A percentile compares a stretch with the other conserved stretches of the same genome.
These are phyloP conservation scores for Pulicaria dysenterica DNA, from an alignment of 129 eudicot genomes.

Conservation along the genomic window DNA sequence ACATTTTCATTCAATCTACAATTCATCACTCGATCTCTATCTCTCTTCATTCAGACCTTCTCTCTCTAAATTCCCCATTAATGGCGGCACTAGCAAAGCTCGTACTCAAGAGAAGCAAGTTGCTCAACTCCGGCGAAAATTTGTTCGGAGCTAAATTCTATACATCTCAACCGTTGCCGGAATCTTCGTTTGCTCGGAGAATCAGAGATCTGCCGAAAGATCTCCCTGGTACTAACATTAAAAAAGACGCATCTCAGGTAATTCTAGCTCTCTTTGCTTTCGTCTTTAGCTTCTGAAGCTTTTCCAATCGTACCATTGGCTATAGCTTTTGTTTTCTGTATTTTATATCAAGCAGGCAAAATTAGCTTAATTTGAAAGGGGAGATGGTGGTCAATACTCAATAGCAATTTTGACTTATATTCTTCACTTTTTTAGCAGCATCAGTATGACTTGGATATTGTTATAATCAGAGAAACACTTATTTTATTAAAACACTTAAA, in stretches of 20 bases:
- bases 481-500: no score
- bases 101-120: conserved; percentile 43
- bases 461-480: no score
- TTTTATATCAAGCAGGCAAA: no score
- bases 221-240: conserved; percentile 78
- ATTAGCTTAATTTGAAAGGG: no score
- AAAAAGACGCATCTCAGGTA: conserved; percentile 79
- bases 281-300: neutral
- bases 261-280: conserved; percentile 1
- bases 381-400: no score
- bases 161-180: conserved; percentile 52
- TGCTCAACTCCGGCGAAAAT: conserved; percentile 8
- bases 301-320: neutral
- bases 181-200: conserved; percentile 64
- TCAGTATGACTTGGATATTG: no score
- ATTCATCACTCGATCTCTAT: neutral
- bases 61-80: conserved; percentile 29
- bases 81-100: conserved; percentile 62
- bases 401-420: no score
- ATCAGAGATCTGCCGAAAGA: conserved; percentile 76
- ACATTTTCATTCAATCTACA: conserved; percentile 17
- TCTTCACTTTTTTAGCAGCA: no score
- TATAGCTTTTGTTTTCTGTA: neutral
- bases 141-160: conserved; percentile 42
- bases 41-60: neutral